Conservation (phyloP, 2,329 filamentous ascomycete genomes). For the Nannizzia gypsea region DNA sequence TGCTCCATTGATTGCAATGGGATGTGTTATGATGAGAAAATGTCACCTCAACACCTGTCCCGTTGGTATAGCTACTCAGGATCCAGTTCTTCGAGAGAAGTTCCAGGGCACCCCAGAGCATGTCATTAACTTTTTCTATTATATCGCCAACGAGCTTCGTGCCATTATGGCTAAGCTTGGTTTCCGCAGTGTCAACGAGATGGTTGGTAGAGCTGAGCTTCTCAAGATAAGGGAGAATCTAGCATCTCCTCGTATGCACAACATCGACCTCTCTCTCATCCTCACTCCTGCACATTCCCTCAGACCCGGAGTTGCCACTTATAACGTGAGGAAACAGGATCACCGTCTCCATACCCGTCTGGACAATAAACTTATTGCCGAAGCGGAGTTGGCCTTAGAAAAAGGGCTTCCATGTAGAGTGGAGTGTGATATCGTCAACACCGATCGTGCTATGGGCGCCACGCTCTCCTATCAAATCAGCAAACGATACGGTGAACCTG, state of each 20-base stretch:
- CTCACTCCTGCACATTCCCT: constrained; percentile 93
- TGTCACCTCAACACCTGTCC: constrained; percentile 67
- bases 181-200: constrained; percentile 91
- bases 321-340: constrained; percentile 96
- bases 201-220: constrained; percentile 85
- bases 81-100: constrained; percentile 87
- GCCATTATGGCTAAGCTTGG: constrained; percentile 95
- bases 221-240: constrained; percentile 81
- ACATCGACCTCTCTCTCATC: constrained; percentile 86
- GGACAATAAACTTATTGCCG: constrained; percentile 93
- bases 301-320: constrained; percentile 84
- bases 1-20: constrained; percentile 88
- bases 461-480: constrained; percentile 94
- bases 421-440: constrained; percentile 94
- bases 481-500: constrained; percentile 78
- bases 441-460: constrained; percentile 83
- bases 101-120: constrained; percentile 89
- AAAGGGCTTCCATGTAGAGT: constrained; percentile 88
- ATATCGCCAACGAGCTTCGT: constrained; percentile 86
- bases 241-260: constrained; percentile 75
- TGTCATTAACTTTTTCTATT: constrained; percentile 99
- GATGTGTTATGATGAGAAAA: constrained; percentile 89
- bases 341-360: constrained; percentile 85
- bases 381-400: constrained; percentile 86
- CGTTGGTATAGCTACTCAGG: constrained; percentile 90